Evolutionary conservation across 257 asterid species (phyloP).

Genomic region (Salvia rosmarinus): DNA sequence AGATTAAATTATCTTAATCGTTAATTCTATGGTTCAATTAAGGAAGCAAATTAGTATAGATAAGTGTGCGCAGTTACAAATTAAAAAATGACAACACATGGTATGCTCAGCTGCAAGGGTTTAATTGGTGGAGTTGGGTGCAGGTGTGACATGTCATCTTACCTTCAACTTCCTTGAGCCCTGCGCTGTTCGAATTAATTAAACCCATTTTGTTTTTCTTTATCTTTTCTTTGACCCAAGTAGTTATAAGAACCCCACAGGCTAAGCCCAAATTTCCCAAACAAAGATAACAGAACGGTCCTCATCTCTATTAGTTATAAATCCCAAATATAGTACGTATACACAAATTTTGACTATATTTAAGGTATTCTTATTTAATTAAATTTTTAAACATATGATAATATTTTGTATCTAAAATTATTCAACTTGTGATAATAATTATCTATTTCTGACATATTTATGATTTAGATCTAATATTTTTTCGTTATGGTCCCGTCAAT

Average conservation of each 20-base stretch:
- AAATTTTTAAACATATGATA: too few relatives aligned
- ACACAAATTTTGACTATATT: too few relatives aligned
- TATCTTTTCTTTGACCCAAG: not conserved
- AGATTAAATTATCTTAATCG: constrained; percentile 19
- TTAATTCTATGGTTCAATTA: constrained; percentile 37
- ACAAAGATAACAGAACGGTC: too few relatives aligned
- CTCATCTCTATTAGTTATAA: not conserved
- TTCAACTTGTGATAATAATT: too few relatives aligned
- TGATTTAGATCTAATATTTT: too few relatives aligned
- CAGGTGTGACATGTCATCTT: constrained; percentile 48
- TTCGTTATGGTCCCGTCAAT: too few relatives aligned
- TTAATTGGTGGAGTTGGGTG: constrained; percentile 37
- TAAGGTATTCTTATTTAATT: too few relatives aligned
- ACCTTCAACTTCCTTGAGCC: constrained; percentile 50
- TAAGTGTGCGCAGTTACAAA: constrained; percentile 27
- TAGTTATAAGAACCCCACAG: too few relatives aligned
- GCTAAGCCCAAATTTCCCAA: not conserved
- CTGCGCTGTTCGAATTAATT: constrained; percentile 36
- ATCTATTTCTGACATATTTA: too few relatives aligned
- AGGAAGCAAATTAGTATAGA: constrained; percentile 45
- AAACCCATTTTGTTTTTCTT: not conserved
- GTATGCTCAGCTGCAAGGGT: not conserved
- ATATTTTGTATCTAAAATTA: too few relatives aligned
- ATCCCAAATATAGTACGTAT: not conserved
- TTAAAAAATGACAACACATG: not conserved